phyloP scores from a whole-genome alignment of 1,284 basidiomycete species.

The Neolentinus lepideus region DNA sequence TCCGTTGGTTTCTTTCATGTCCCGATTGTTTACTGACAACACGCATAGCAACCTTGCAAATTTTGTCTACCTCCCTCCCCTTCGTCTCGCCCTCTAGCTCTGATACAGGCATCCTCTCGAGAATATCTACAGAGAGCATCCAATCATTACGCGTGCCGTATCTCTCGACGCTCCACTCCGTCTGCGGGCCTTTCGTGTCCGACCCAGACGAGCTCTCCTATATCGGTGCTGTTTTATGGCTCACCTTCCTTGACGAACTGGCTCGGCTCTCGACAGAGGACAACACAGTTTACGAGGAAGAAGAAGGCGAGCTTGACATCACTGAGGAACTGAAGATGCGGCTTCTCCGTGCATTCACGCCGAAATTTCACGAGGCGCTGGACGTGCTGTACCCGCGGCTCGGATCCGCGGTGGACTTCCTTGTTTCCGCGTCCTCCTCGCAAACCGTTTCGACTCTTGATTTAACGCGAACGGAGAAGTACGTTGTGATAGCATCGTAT shows the following conservation, averaged over 20 bases:
- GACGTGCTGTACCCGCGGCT: slow-evolving; percentile 57
- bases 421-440: slow-evolving; percentile 41
- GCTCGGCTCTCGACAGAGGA: slow-evolving; percentile 37
- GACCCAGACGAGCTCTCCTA: slow-evolving; percentile 70
- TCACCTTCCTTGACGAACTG: slow-evolving; percentile 58
- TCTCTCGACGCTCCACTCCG: slow-evolving; percentile 52
- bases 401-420: slow-evolving; percentile 37
- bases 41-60: neutral
- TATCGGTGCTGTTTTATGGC: slow-evolving; percentile 75
- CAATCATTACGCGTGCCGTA: neutral
- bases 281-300: slow-evolving; percentile 20
- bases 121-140: neutral
- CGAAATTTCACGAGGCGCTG: slow-evolving; percentile 51
- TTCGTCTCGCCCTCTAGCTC: slow-evolving; percentile 19
- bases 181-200: slow-evolving; percentile 58
- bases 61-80: neutral
- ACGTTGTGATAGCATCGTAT: slow-evolving; percentile 76
- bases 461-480: slow-evolving; percentile 55
- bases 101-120: neutral
- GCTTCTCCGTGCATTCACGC: slow-evolving; percentile 50
- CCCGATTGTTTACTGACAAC: neutral
- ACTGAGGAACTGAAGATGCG: slow-evolving; percentile 53
- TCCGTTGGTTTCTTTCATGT: slow-evolving; percentile 20
- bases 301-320: slow-evolving; percentile 18
- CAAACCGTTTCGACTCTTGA: slow-evolving; percentile 22